A percentile compares a stretch with the other conserved stretches of the same genome.
These are phyloP conservation scores for Aureobasidium sp. DNA, from an alignment of 2,329 filamentous ascomycete genomes.

Conservation along the genomic window DNA sequence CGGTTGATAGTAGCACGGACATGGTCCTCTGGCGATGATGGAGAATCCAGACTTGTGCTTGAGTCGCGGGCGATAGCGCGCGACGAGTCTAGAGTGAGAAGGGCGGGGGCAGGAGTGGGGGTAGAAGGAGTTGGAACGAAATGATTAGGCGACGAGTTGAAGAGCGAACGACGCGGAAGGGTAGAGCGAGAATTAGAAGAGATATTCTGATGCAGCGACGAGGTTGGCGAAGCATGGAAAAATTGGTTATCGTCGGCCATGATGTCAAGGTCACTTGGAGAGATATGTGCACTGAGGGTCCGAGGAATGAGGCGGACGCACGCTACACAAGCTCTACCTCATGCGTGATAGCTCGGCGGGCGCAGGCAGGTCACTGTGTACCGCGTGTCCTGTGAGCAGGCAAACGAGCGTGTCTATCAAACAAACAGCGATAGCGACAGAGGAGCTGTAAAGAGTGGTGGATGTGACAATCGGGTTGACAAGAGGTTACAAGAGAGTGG, in stretches of 20 bases:
- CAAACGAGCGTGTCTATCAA: not conserved
- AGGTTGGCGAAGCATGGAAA: not conserved
- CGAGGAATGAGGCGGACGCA: conserved; percentile 9
- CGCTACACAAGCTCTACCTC: conserved; percentile 10
- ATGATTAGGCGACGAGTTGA: conserved; percentile 2
- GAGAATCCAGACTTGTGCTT: conserved; percentile 3
- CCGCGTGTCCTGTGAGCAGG: not conserved
- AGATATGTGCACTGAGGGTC: not conserved
- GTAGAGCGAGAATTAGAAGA: not conserved
- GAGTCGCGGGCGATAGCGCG: not conserved
- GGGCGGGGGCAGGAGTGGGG: conserved; percentile 9
- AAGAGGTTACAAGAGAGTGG: too few relatives aligned
- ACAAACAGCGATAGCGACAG: not conserved
- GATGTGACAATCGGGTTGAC: not conserved
- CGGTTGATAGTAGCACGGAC: conserved; percentile 18
- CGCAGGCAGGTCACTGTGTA: conserved; percentile 4
- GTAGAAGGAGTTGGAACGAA: conserved; percentile 4
- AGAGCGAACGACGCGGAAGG: not conserved
- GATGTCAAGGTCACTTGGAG: conserved; percentile 2
- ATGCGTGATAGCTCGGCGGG: not conserved
- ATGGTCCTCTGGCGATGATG: conserved; percentile 15
- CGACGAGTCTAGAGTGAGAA: conserved; percentile 7
- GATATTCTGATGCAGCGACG: not conserved
- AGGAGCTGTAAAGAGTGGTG: not conserved
- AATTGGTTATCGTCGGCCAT: conserved; percentile 11